Percentiles rank a stretch among this genome's conserved stretches.
Conservation (phyloP, 768 basidiomycete species). For the Xerocomellus dryophilus region DNA sequence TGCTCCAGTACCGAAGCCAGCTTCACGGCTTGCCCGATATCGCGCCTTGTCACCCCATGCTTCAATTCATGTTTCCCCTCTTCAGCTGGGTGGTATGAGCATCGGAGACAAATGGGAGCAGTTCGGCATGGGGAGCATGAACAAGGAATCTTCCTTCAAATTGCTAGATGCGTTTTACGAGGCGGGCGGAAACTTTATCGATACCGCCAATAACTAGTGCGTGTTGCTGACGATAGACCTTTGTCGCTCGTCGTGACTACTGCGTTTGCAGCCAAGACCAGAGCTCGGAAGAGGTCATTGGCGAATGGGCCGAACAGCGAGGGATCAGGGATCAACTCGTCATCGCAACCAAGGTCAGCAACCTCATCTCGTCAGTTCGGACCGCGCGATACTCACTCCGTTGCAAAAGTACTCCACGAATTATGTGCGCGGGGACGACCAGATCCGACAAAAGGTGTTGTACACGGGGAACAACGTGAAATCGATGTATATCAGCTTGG, state of each 20-base stretch:
- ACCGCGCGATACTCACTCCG: background rate
- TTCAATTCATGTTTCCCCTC: slow-evolving; percentile 11
- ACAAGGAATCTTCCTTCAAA: no score
- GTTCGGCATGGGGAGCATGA: no score
- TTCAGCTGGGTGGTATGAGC: no score
- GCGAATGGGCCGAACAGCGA: slow-evolving; percentile 48
- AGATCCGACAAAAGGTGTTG: slow-evolving; percentile 33
- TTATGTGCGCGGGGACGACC: slow-evolving; percentile 12
- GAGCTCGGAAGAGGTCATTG: slow-evolving; percentile 50
- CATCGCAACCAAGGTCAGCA: slow-evolving; percentile 40
- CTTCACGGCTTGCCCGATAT: slow-evolving; percentile 32
- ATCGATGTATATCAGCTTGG: slow-evolving; percentile 39
- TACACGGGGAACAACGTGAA: slow-evolving; percentile 51
- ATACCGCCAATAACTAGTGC: slow-evolving; percentile 47
- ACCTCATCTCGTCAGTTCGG: background rate
- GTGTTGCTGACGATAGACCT: background rate
- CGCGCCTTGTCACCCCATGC: slow-evolving; percentile 36
- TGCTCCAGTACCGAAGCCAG: background rate
- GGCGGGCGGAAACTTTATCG: slow-evolving; percentile 48
- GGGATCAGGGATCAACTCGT: slow-evolving; percentile 47
- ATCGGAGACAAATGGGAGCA: no score
- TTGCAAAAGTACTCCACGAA: slow-evolving; percentile 24
- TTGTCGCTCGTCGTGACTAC: background rate
- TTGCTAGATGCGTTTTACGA: slow-evolving; percentile 13
- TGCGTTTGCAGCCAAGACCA: slow-evolving; percentile 44